phyloP scores from a whole-genome alignment of 1,284 basidiomycete genomes.

The Schizopora paradoxa region DNA sequence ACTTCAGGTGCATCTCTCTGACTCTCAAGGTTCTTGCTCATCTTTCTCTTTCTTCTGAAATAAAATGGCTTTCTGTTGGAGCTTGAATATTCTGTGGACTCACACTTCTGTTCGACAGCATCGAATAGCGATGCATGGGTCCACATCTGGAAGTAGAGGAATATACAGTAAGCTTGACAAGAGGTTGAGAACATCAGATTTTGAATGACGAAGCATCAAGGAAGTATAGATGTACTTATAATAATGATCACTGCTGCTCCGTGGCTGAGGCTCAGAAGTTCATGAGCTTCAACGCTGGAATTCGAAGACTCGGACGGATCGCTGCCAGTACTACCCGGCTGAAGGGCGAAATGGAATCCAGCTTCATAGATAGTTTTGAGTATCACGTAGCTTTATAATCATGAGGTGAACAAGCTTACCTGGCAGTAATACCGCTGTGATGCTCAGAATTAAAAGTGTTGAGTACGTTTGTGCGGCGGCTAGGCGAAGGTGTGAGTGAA shows the following conservation, averaged over 20 bases:
- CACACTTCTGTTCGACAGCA: constrained; percentile 31
- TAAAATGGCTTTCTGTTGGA: constrained; percentile 26
- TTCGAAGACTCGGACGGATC: constrained; percentile 24
- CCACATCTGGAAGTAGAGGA: constrained; percentile 82
- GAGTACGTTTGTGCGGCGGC: constrained; percentile 78
- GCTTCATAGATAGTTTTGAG: constrained; percentile 21
- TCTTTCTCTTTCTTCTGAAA: constrained; percentile 24
- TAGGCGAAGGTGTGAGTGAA: constrained; percentile 26
- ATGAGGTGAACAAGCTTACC: constrained; percentile 19
- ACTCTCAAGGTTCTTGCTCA: constrained; percentile 7
- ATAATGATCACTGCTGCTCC: constrained; percentile 81
- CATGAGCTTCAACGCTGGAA: constrained; percentile 30
- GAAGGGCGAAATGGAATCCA: constrained; percentile 41
- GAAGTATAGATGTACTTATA: constrained; percentile 47
- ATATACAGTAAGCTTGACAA: constrained; percentile 57
- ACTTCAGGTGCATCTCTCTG: not conserved
- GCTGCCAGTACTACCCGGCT: constrained; percentile 28
- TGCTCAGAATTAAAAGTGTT: constrained; percentile 72
- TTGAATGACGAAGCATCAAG: constrained; percentile 5
- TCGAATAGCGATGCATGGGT: constrained; percentile 75
- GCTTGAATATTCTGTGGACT: not conserved
- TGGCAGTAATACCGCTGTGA: constrained; percentile 78
- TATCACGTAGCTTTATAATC: not conserved
- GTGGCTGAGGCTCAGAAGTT: constrained; percentile 72
- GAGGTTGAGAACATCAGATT: not conserved